Conservation (phyloP, 1,284 basidiomycete species). For the Dichomitus squalens region DNA sequence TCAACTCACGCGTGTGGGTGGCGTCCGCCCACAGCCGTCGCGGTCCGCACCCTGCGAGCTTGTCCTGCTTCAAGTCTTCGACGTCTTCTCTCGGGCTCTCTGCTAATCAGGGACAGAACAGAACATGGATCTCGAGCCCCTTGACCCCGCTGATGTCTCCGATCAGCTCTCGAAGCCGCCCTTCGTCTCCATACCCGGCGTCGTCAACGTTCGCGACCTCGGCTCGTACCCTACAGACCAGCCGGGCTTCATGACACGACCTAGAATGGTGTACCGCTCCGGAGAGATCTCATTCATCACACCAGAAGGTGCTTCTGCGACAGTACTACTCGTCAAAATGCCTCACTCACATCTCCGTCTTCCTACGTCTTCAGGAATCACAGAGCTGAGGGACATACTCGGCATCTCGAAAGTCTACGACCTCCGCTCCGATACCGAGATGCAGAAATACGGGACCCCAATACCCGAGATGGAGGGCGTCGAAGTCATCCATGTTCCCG, state of each 20-base stretch:
- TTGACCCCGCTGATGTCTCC: constrained; percentile 65
- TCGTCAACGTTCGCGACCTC: constrained; percentile 72
- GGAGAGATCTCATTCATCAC: constrained; percentile 72
- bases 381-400: constrained; percentile 51
- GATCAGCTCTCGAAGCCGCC: constrained; percentile 65
- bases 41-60: not conserved
- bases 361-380: constrained; percentile 47
- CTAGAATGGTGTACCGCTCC: constrained; percentile 60
- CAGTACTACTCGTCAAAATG: not conserved
- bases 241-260: constrained; percentile 54
- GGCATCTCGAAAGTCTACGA: constrained; percentile 71
- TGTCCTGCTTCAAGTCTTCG: not conserved
- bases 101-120: no score
- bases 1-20: constrained; percentile 37
- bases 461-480: constrained; percentile 64
- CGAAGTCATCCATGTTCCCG: constrained; percentile 59
- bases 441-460: constrained; percentile 68
- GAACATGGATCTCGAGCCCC: constrained; percentile 49
- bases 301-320: constrained; percentile 50
- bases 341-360: not conserved
- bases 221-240: constrained; percentile 57
- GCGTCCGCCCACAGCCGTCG: no score
- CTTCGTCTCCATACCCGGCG: constrained; percentile 67
- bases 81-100: no score
- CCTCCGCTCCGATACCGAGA: constrained; percentile 76